phyloP scores from a whole-genome alignment of 2,329 filamentous ascomycete genomes.

The Ceratocystis harringtonii region DNA sequence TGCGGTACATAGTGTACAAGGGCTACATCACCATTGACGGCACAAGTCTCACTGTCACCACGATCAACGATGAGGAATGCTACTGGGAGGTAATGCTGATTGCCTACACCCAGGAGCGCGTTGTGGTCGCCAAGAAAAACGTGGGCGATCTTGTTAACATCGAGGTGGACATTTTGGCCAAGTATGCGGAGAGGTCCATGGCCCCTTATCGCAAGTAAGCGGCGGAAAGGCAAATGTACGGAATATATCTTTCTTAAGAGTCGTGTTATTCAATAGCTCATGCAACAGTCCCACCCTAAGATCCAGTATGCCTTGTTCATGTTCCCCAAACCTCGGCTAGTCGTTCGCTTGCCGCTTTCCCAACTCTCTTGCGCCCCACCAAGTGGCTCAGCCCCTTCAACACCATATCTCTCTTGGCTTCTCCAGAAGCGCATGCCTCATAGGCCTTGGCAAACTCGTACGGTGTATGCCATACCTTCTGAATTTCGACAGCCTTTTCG shows the following conservation, averaged over 20 bases:
- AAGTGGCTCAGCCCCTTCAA: slow-evolving; percentile 40
- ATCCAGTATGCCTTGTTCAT: not conserved
- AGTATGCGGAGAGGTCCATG: slow-evolving; percentile 83
- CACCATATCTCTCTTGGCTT: slow-evolving; percentile 46
- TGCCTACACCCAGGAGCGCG: slow-evolving; percentile 84
- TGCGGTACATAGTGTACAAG: slow-evolving; percentile 90
- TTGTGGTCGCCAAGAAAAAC: slow-evolving; percentile 67
- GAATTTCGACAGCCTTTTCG: slow-evolving; percentile 66
- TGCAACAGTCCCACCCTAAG: not conserved
- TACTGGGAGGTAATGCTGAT: slow-evolving; percentile 98
- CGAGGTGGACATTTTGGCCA: slow-evolving; percentile 78
- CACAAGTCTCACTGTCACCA: slow-evolving; percentile 82
- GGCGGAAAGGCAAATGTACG: not conserved
- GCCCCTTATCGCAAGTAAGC: slow-evolving; percentile 41
- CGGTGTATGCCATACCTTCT: slow-evolving; percentile 63
- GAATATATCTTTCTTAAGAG: not conserved
- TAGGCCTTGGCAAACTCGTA: slow-evolving; percentile 56
- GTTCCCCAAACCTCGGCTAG: slow-evolving; percentile 57
- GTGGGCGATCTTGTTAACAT: slow-evolving; percentile 74
- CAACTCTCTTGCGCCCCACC: slow-evolving; percentile 54
- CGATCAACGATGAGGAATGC: slow-evolving; percentile 61
- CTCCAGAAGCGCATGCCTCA: slow-evolving; percentile 37
- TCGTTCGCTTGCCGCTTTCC: slow-evolving; percentile 48
- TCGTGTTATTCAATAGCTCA: not conserved
- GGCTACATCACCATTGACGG: slow-evolving; percentile 91